Base-by-base conservation (phyloP, 345 rosid genomes). In the Anacardium occidentale region DNA sequence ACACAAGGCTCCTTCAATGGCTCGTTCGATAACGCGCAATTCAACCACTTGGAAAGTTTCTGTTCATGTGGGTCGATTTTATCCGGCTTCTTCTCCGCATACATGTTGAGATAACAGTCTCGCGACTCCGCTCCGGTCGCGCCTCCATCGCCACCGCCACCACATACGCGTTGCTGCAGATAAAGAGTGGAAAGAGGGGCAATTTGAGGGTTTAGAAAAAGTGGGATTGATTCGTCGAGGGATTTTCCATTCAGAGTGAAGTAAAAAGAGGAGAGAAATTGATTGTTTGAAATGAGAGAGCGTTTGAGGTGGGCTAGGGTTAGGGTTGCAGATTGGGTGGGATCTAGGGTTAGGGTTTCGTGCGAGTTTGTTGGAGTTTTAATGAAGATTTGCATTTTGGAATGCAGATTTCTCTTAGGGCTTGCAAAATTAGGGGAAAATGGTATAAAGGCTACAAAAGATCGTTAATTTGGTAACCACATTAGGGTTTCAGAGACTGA, bases 131-230 rank as follows among this genome's bases (percentile, higher is more conserved):
- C 98, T 13, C 98, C 98, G 0, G 99, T 95, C 3, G 98, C 94
- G 11, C 99, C 99, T 18, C 99, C 99, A 82, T 95, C 99, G 18
- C 99, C 99, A 1, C 99, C 98, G 21, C 99, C 98, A 17, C 93
- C 99, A 14, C 26, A 77, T 76, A 90, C 83, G 32, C 93, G 92
- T 34, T 85, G 77, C 51, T 62, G 80, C 22, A 95, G 71, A 25
- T 79, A 32, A 52, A 93, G 86, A 44, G 90, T 88, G 10, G 94
- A 91, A 1, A 93, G 78, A 48, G 86, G 75, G 59, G 92, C 53
- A 17, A 91, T 78, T 8, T 75, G 75, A 17, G 86, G 86, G 40
- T 76, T 75, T 21, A 69, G 74, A 62, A 88, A 68, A 59, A 70
- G 18, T 24, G 68, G 81, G 40, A 85, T 77, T 11, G 87, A 85